Evolutionary conservation across 2,329 filamentous ascomycete genomes (phyloP).

Genomic region (Scedosporium apiospermum): DNA sequence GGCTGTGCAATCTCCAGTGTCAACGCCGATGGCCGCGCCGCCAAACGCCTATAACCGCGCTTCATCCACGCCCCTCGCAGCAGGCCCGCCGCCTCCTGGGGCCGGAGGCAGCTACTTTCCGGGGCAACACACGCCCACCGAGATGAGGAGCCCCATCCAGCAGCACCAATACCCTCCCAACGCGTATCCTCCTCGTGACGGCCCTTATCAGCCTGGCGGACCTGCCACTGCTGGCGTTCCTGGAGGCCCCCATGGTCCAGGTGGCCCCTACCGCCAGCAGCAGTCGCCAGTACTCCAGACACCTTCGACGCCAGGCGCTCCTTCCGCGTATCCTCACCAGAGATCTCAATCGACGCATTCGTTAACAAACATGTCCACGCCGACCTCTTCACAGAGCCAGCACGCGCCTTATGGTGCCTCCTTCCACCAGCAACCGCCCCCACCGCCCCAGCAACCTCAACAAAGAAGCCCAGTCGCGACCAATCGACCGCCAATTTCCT

Average conservation of each 20-base stretch:
- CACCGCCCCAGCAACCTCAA: conserved; percentile 3
- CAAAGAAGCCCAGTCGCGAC: conserved; percentile 4
- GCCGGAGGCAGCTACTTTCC: conserved; percentile 2
- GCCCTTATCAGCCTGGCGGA: conserved; percentile 1
- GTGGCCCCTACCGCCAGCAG: conserved; percentile 1
- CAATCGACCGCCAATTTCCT: conserved; percentile 7
- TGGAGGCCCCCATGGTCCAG: background rate
- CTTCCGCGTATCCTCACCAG: conserved; percentile 15
- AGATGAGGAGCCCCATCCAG: conserved; percentile 3
- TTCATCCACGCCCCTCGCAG: background rate
- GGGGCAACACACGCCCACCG: background rate
- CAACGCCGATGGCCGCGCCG: background rate
- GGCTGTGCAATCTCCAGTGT: background rate
- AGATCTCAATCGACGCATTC: conserved; percentile 50
- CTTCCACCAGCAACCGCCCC: conserved; percentile 9
- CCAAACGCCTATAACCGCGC: background rate
- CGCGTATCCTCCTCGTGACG: conserved; percentile 5
- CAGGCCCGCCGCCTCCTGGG: background rate
- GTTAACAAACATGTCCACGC: conserved; percentile 34
- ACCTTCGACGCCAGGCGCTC: conserved; percentile 3
- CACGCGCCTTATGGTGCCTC: conserved; percentile 33
- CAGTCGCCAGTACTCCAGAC: conserved; percentile 6
- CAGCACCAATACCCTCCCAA: conserved; percentile 7
- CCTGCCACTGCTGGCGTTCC: background rate
- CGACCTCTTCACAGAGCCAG: conserved; percentile 53